Evolutionary conservation across 306 rosid species (phyloP), one percentile per base, ranked within the genome.

Genomic region (Prunus kanzakura): DNA sequence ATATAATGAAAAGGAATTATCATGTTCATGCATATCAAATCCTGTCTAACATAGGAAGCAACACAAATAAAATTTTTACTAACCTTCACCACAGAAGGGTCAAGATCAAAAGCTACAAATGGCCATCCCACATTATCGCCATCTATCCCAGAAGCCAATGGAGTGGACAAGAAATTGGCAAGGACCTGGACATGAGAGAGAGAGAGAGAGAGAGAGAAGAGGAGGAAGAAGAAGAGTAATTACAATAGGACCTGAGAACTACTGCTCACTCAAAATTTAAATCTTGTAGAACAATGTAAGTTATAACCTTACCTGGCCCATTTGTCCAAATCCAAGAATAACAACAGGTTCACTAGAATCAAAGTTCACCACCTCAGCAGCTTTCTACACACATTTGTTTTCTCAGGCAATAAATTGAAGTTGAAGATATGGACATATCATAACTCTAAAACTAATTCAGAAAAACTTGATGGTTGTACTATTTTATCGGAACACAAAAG

Each of bases 311-410:
- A 95, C 99, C 99, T 95, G 99, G 63, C 97, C 97, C 96, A 89
- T 95, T 84, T 92, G 96, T 58, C 99, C 99, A 86, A 95, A 95
- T 82, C 99, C 99, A 88, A 95, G 92, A 79, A 92, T 86, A 61
- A 95, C 90, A 79, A 95, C 87, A 23, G 98, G 98, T 68, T 94
- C 98, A n/a, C 81, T 87, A 19, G 84, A 90, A 43, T 86, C 77
- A 54, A 87, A 95, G 83, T 88, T 76, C 73, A 85, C 81, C 84
- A 38, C 75, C 76, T 88, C 97, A 30, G 86, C 63, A 76, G 80
- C 71, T 85, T 88, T 81, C 97, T 90, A 91, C 60, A 81, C 79
- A 72, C 61, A 67, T 61, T 30, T 80, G 68, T 65, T 69, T 57
- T 73, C 19, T 73, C 67, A 76, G 52, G 78, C 56, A 60, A 11